Evolutionary conservation across 1,139 yeast species (phyloP), one percentile per base, ranked within the genome.

Genomic region (Pneumocystis sp.): DNA sequence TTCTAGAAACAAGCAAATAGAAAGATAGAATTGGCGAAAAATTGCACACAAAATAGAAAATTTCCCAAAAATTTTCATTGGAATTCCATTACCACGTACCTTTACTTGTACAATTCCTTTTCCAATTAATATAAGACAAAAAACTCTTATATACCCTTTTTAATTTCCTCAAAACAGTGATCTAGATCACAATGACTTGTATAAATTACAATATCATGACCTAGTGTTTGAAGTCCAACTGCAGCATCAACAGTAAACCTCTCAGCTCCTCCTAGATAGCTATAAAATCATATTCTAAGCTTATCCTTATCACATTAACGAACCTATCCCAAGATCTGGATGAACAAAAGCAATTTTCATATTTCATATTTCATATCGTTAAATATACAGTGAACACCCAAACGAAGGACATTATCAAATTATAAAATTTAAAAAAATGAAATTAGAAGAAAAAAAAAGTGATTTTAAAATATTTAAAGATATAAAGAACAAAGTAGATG

Each of bases 191-290:
- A 90, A 73, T 93, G 96, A 0, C 96, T 89, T 0, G 98, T 93
- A 75, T 81, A 89, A 7, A 91, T 80, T 8, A 81, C 80, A 19
- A 93, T 84, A 0, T 81, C 78, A 72, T 89, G 85, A 3, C 85
- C 85, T n/a, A 79, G 75, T 1, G 82, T 79, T 74, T 91, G 90
- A 35, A 93, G 77, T 0, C 96, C 96, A 2, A 89, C 79, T 0
- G 97, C 98, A 1, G 96, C 95, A 75, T 93, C 99, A 0, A 93
- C 96, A 1, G 93, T 91, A 35, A 95, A 80, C 67, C 99, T 79
- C 74, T 93, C 99, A 0, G 99, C 99, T 3, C 99, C 99, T 7
- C 96, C 86, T 73, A 61, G 39, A 15, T 6, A 31, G 3, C 31
- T 45, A 50, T 37, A 17, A 50, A 40, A 29, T 56, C 19, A 56